phyloP scores from a whole-genome alignment of 2,329 filamentous ascomycete genomes.

The Biscogniauxia sp. region DNA sequence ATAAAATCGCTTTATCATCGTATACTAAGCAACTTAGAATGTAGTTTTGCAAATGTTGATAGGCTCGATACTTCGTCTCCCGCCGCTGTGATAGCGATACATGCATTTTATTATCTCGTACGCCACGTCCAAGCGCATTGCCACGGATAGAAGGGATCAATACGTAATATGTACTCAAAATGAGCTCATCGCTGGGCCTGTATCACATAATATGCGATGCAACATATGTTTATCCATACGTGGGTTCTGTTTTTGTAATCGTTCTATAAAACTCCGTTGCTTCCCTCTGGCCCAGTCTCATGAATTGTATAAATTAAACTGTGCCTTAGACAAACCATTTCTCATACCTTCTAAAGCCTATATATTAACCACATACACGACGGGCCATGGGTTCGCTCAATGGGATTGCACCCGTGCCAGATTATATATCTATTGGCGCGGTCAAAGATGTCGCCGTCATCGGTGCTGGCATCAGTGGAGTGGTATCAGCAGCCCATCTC shows the following conservation, averaged over 20 bases:
- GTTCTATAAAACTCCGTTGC: not conserved
- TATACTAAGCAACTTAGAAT: too few relatives aligned
- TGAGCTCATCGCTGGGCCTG: not conserved
- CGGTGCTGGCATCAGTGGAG: constrained; percentile 62
- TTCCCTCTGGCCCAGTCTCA: not conserved
- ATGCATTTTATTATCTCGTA: not conserved
- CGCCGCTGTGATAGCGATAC: not conserved
- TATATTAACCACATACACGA: not conserved
- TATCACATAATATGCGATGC: not conserved
- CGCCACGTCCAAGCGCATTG: not conserved
- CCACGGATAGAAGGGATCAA: not conserved
- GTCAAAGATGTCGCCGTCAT: constrained; percentile 54
- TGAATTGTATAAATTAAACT: not conserved
- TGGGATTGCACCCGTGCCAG: not conserved
- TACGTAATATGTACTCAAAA: not conserved
- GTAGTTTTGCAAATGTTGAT: too few relatives aligned
- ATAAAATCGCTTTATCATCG: too few relatives aligned
- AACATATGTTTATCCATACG: not conserved
- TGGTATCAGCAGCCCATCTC: constrained; percentile 63
- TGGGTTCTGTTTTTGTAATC: not conserved
- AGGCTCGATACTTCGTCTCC: not conserved
- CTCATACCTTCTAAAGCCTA: not conserved
- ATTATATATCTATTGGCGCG: not conserved
- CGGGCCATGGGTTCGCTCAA: not conserved
- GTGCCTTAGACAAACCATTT: not conserved